Evolutionary conservation across 2,329 filamentous ascomycete genomes (phyloP), one percentile per base, ranked within the genome.

Genomic region (Phyllosticta citriasiana): DNA sequence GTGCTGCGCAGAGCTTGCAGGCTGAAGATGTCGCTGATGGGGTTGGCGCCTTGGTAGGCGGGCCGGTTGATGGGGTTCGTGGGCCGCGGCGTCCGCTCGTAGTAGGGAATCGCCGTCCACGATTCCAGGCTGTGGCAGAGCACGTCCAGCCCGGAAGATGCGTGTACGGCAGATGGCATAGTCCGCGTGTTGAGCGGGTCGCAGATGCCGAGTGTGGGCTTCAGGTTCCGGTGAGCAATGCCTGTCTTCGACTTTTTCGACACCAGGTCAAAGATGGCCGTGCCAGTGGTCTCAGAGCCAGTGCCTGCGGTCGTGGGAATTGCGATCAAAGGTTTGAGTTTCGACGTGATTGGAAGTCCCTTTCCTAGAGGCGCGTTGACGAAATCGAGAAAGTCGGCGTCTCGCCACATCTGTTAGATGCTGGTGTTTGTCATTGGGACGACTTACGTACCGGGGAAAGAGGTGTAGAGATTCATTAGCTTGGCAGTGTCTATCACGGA

Each of bases 401-500:
- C 88, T 68, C 62, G n/a, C 16, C 2, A 19, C 24, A 7, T 30
- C 27, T 22, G 40, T 16, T n/a, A 30, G 33, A 40, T 40, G 16
- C n/a, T 8, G 19, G 3, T 12, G 10, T 0, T 19, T n/a, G 19
- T n/a, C 12, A 3, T 24, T 26, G 2, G 5, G 50, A 16, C 10
- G 35, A 6, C 12, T 24, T 2, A 35, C 67, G 53, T 67, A 72
- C 70, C 67, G 0, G 92, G 92, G 71, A 91, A 97, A 64, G 85
- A 87, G 0, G 87, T 89, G 77, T 97, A 97, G 0, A 99, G 82
- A 71, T 99, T 99, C 92, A 99, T 97, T 61, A 99, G 82, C 76
- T 99, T 99, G 60, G 94, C 93, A 0, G 94, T 99, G 76, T 99
- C 94, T 67, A 99, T 99, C 66, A 97, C 94, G 50, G 91, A 96